Percentiles rank a stretch among this genome's conserved stretches.
Conservation (phyloP, 164 flowering plant genomes). For the Annona cherimola region DNA sequence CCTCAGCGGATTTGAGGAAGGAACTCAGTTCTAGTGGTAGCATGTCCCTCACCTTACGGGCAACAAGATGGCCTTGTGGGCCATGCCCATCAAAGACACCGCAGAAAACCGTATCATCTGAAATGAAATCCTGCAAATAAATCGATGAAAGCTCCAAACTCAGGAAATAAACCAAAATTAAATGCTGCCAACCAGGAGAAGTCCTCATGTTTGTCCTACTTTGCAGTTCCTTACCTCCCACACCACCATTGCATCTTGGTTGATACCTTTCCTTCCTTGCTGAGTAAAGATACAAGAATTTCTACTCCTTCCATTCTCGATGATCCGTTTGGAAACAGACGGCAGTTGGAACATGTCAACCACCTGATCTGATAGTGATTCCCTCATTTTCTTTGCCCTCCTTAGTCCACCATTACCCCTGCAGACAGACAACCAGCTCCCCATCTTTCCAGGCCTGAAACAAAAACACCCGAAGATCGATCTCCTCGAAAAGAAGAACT, state of each 20-base stretch:
- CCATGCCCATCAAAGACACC: conserved; percentile 98
- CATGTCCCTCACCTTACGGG: conserved; percentile 79
- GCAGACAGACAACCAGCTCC: not conserved
- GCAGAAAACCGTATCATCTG: conserved; percentile 70
- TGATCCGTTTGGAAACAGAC: conserved; percentile 58
- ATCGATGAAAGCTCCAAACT: not conserved
- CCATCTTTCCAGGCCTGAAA: not conserved
- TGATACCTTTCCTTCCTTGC: conserved; percentile 89
- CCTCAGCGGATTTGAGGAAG: conserved; percentile 35
- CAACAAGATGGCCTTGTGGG: conserved; percentile 85
- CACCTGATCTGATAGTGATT: conserved; percentile 46
- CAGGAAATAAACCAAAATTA: conserved; percentile 1
- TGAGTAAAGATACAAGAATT: conserved; percentile 82
- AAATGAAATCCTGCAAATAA: conserved; percentile 58
- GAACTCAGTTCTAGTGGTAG: conserved; percentile 65
- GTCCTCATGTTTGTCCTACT: not conserved
- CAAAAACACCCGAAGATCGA: not conserved
- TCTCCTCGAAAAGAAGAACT: not conserved
- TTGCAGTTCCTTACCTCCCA: conserved; percentile 55
- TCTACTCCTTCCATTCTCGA: conserved; percentile 66
- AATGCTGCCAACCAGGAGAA: not conserved
- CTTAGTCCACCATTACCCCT: conserved; percentile 14
- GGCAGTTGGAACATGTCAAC: conserved; percentile 49
- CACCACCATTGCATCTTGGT: conserved; percentile 94
- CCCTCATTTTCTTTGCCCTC: conserved; percentile 39